Evolutionary conservation across 441 rosid species (phyloP), one percentile per base, ranked within the genome.

Genomic region (Melastoma candidum): DNA sequence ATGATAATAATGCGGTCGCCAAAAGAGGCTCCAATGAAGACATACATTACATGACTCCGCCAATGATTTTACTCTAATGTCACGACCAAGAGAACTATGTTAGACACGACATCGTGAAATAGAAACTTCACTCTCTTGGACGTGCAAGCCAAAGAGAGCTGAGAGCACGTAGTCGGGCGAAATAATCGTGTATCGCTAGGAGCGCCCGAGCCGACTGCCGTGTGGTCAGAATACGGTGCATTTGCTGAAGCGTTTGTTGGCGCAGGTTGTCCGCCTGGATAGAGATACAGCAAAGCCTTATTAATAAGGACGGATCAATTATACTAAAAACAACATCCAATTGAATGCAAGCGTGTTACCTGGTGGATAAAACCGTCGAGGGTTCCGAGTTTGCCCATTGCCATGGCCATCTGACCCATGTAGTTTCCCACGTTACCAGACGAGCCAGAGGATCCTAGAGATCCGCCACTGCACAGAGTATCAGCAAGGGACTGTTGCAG

Each of bases 341-440:
- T 25, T 13, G 4, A 36, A 17, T 9, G 9, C 25, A 27, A 52
- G 43, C 46, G 36, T 44, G 45, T 12, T 51, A 61, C 65, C 59
- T 61, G 65, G 36, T 46, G 59, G 44, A 61, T 48, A 47, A 61
- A 61, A 27, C 54, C 54, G 11, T 61, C 54, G 11, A 61, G 52
- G 3, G 59, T 61, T 6, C 65, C 65, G 7, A 61, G 53, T 48
- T 61, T 61, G 53, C 65, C 65, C 65, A 61, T 61, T 13, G 65
- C 65, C 65, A 61, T 61, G n/a, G 65, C 65, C 65, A 61, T 61
- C 51, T 61, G 65, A 9, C 65, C 65, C 65, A 61, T 54, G 65
- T 61, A 61, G 52, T 61, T 61, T n/a, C 51, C 65, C 17, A 61
- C 65, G 26, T 61, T 47, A 12, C 65, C 65, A 12, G 65, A 61